Base-by-base conservation (phyloP, 1,139 yeast genomes). In the Yamadazyma dendronema region DNA sequence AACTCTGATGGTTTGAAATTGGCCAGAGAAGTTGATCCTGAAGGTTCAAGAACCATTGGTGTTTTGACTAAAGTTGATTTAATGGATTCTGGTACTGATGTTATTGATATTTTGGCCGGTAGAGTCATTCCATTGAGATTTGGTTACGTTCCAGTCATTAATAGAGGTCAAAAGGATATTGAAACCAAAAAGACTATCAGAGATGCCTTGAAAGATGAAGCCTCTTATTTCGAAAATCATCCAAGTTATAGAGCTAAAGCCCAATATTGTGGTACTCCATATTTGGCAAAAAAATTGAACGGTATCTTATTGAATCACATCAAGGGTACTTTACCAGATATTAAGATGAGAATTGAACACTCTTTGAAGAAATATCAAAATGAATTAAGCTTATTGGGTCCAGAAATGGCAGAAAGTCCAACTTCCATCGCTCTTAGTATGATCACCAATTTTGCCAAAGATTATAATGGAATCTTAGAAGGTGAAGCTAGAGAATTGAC, bases 11-110 rank as follows among this genome's bases (percentile, higher is more conserved):
- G 98, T 38, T 78, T 92, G 56, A 90, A 92, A 61, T 74, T 92
- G 49, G 98, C 98, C 1, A 79, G 97, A 54, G 98, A 92, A 62
- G 97, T 92, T 34, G 98, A 92, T 56, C 98, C 98, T 7, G 97
- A 92, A 63, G 98, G 98, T 36, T 65, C 85, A 14, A 79, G 98
- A 67, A 92, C 98, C 25, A 88, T 92, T 53, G 98, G 98, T 67
- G 98, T 92, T 37, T 76, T 92, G 54, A 92, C 98, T 26, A 92
- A 92, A 63, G 96, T 92, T 36, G 98, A 92, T 62, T 76, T 92
- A 54, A 92, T 92, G 98, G 98, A 92, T 59, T 83, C 88, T 59
- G 98, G 98, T 47, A 92, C 98, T n/a, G 98, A 92, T 65, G 98
- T 92, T 31, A 84, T 89, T 58, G 98, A 92, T 61, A 92, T 92